Evolutionary conservation across 208 protist species (phyloP), one percentile per base, ranked within the genome.

Genomic region (Acanthamoeba castellanii): DNA sequence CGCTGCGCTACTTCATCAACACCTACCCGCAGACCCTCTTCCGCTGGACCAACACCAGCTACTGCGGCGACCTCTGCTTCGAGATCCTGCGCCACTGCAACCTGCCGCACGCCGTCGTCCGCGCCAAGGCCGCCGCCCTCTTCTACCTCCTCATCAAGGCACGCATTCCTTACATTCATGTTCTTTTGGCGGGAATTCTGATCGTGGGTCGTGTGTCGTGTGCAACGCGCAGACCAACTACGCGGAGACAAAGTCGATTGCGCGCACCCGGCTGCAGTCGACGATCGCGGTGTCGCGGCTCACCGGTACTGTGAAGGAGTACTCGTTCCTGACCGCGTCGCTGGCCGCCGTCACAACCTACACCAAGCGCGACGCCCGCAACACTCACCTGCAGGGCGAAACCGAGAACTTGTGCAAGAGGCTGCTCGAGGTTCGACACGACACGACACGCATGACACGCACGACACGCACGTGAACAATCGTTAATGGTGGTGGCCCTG

Each of bases 1-100:
- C 82, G 14, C 68, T 96, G 8, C 89, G 92, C 37, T 82, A 92
- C 42, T 96, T 95, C 57, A 85, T 96, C n/a, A 25, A 50, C 45
- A 95, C 94, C 87, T 96, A 95, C 34, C 47, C 87, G 52, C n/a
- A 87, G 32, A 68, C 90, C 37, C 76, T 96, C 14, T 96, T 96
- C 72, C 47, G 84, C 8, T 59, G 66, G 50, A 70, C 34, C 14
- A 94, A 95, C 61, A 95, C 92, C 5, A 59, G 55, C n/a, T 95
- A 96, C 81, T 95, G 89, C 59, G 70, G 92, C 47, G 47, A 90
- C 11, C 34, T 96, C 7, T 95, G 89, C 18, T 92, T 95, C 45
- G 57, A 96, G 50, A 88, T 96, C 22, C 72, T 96, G 45, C 85
- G 92, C 55, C 88, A 95, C 55, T 96, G 94, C 42, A 96, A 95